These are phyloP conservation scores for Nematocida minor DNA, from an alignment of 371 early-diverging fungal species.

Conservation along the genomic window DNA sequence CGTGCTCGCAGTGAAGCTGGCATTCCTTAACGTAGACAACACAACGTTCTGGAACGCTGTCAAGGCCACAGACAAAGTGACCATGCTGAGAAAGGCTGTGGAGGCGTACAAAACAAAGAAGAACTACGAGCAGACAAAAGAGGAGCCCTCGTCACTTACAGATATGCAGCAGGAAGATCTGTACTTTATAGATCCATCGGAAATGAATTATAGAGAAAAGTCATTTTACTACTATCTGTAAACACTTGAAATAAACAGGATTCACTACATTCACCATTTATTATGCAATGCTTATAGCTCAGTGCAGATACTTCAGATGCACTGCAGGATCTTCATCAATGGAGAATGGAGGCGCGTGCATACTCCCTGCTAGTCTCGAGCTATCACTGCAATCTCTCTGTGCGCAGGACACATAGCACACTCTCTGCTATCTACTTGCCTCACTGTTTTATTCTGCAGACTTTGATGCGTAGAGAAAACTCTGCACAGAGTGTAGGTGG, in stretches of 20 bases:
- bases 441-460: no score
- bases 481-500: no score
- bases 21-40: slow-evolving; percentile 67
- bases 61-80: slow-evolving; percentile 66
- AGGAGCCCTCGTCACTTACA: background rate
- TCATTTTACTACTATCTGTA: slow-evolving; percentile 52
- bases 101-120: slow-evolving; percentile 69
- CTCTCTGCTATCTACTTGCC: no score
- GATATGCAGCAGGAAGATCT: slow-evolving; percentile 54
- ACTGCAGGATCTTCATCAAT: no score
- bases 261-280: background rate
- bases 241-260: background rate
- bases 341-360: no score
- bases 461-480: no score
- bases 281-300: no score
- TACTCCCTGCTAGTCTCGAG: no score
- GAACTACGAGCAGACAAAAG: slow-evolving; percentile 52
- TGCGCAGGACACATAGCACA: no score
- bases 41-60: slow-evolving; percentile 67
- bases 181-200: slow-evolving; percentile 43
- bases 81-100: slow-evolving; percentile 69
- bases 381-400: no score
- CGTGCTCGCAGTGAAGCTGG: slow-evolving; percentile 71
- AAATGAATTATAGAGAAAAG: slow-evolving; percentile 42
- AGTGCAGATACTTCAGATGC: no score